Conservation (phyloP, 2,329 filamentous ascomycete species). For the Emergomyces africanus region DNA sequence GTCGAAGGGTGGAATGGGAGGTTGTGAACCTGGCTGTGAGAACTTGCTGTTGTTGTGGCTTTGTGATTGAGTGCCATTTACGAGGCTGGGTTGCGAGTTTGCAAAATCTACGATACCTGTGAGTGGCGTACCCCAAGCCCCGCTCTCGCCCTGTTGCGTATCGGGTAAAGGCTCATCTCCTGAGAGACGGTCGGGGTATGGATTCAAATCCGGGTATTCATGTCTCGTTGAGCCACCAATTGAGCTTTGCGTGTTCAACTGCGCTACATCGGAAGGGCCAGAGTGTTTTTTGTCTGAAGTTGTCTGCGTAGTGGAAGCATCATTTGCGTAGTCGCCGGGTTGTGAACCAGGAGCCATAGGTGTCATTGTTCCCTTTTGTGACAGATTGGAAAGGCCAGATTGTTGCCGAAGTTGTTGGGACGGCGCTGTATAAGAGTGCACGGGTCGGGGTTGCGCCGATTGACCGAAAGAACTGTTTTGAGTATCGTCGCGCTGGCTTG, state of each 20-base stretch:
- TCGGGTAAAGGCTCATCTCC: conserved; percentile 51
- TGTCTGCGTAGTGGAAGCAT: conserved; percentile 76
- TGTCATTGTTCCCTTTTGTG: conserved; percentile 41
- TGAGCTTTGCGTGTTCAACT: conserved; percentile 54
- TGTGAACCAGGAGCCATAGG: conserved; percentile 47
- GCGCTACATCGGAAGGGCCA: conserved; percentile 55
- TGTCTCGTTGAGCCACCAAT: conserved; percentile 22
- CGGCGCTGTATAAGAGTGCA: conserved; percentile 34
- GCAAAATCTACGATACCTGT: conserved; percentile 17
- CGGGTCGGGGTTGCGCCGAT: conserved; percentile 36
- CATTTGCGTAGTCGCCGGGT: conserved; percentile 57
- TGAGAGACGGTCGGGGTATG: conserved; percentile 36
- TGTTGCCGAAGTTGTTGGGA: conserved; percentile 33
- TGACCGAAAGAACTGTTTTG: conserved; percentile 37
- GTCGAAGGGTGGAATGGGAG: conserved; percentile 29
- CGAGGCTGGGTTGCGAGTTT: conserved; percentile 17
- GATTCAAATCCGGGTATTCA: conserved; percentile 43
- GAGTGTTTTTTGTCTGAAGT: conserved; percentile 73
- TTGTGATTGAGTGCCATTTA: conserved; percentile 27
- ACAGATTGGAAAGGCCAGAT: conserved; percentile 35
- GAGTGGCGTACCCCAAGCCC: conserved; percentile 17
- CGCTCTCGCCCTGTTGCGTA: conserved; percentile 42
- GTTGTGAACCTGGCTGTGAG: conserved; percentile 21
- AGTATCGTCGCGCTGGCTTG: conserved; percentile 30
- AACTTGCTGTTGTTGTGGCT: conserved; percentile 9